phyloP scores from a whole-genome alignment of 495 filamentous ascomycete genomes.

The Aspergillus baeticus region DNA sequence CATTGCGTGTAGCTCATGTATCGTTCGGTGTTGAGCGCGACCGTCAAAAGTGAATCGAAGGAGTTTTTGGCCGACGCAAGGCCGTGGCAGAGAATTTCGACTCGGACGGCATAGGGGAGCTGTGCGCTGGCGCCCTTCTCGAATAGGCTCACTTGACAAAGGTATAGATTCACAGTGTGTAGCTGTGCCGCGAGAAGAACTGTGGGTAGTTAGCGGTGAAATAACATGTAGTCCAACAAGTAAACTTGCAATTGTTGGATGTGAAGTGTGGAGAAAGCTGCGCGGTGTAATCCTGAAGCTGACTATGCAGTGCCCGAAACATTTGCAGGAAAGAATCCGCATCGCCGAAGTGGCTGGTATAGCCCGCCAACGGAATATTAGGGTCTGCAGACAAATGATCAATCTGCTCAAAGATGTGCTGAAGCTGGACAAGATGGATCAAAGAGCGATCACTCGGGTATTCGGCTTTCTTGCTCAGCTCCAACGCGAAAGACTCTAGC shows the following conservation, averaged over 20 bases:
- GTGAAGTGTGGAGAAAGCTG: neutral
- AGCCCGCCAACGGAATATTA: too few species aligned
- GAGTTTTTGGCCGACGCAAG: neutral
- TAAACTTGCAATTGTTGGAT: neutral
- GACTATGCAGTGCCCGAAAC: neutral
- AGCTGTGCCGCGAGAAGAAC: neutral
- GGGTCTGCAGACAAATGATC: neutral
- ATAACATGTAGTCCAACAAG: neutral
- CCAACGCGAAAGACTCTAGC: conserved; percentile 16
- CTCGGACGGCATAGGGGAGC: neutral
- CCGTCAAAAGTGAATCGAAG: neutral
- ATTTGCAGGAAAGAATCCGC: neutral
- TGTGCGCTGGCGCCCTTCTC: neutral
- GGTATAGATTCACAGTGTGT: neutral
- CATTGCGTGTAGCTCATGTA: conserved; percentile 8
- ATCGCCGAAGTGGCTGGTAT: neutral
- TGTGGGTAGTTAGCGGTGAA: neutral
- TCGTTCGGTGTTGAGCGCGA: neutral
- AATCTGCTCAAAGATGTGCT: conserved; percentile 20
- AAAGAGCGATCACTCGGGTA: conserved; percentile 17
- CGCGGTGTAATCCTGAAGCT: neutral
- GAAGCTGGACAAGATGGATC: conserved; percentile 20
- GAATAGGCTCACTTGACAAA: conserved; percentile 4
- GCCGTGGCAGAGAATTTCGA: conserved; percentile 2
- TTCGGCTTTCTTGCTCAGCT: conserved; percentile 10